phyloP scores from a whole-genome alignment of 495 filamentous ascomycete species.

The Tricharina praecox region DNA sequence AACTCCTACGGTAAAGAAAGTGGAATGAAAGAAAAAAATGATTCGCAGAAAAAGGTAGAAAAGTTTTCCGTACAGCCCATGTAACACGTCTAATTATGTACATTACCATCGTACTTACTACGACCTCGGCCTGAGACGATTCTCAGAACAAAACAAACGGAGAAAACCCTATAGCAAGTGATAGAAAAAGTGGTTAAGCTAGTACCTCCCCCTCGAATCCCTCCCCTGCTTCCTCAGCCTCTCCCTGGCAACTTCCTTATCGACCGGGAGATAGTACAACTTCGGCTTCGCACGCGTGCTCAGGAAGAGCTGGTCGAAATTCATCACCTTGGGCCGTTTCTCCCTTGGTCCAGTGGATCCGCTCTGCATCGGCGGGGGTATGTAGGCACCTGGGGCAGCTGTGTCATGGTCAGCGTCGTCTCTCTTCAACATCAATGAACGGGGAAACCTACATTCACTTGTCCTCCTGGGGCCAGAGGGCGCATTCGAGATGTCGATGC shows the following conservation, averaged over 20 bases:
- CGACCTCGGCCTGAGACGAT: too few species aligned
- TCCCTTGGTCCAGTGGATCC: background rate
- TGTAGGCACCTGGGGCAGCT: background rate
- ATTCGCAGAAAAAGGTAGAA: too few species aligned
- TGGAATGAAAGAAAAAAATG: too few species aligned
- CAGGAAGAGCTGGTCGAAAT: conserved; percentile 44
- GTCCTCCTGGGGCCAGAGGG: conserved; percentile 20
- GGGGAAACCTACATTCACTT: conserved; percentile 6
- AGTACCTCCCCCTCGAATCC: conserved; percentile 11
- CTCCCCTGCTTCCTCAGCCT: conserved; percentile 19
- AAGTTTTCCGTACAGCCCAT: too few species aligned
- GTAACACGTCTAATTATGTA: too few species aligned
- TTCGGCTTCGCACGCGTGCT: conserved; percentile 51
- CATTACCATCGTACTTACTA: too few species aligned
- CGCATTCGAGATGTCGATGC: conserved; percentile 5
- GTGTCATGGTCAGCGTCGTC: background rate
- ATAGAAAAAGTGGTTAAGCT: too few species aligned
- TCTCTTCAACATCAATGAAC: background rate
- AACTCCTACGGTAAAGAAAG: too few species aligned
- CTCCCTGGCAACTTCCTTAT: conserved; percentile 27
- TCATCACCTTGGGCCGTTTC: conserved; percentile 25
- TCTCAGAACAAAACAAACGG: too few species aligned
- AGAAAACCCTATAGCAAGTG: too few species aligned
- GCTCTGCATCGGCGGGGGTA: background rate
- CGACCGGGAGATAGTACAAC: conserved; percentile 46